Percentiles rank a stretch among this genome's conserved stretches.
Conservation (phyloP, 1,139 yeast species). For the Saccharomycopsis crataegensis region DNA sequence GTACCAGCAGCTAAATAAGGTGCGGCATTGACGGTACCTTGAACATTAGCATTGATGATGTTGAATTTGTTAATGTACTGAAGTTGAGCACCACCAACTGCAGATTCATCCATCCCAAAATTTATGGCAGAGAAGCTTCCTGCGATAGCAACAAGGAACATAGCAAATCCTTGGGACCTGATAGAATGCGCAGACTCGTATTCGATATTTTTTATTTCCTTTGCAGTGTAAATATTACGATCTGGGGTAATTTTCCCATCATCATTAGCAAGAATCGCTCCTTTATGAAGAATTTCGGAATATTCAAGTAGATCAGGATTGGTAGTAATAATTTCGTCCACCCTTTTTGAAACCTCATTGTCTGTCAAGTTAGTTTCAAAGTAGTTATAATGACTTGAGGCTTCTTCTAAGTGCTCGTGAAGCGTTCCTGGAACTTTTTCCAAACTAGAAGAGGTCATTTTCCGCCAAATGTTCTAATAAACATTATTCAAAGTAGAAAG, state of each 20-base stretch:
- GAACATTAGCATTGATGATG: conserved; percentile 31
- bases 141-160: conserved; percentile 25
- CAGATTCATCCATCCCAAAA: conserved; percentile 34
- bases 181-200: conserved; percentile 23
- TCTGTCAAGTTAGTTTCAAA: conserved; percentile 21
- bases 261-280: conserved; percentile 26
- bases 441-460: too few relatives aligned
- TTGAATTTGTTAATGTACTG: conserved; percentile 37
- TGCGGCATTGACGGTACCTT: conserved; percentile 46
- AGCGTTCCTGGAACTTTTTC: background rate
- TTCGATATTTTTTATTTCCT: conserved; percentile 18
- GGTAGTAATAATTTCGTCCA: conserved; percentile 4
- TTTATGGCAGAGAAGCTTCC: conserved; percentile 28
- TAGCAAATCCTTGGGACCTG: conserved; percentile 21
- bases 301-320: conserved; percentile 21
- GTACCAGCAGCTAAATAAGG: conserved; percentile 44
- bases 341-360: conserved; percentile 21
- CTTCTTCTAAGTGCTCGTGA: too few relatives aligned
- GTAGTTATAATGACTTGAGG: background rate
- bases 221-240: conserved; percentile 20
- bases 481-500: too few relatives aligned
- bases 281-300: conserved; percentile 22
- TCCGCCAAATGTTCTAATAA: too few relatives aligned
- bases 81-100: conserved; percentile 46
- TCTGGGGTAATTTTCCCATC: conserved; percentile 19